Percentiles rank a stretch among this genome's conserved stretches.
Evolutionary conservation across 108 stramenopile genomes (phyloP).

Genomic region (Nitzschia sp.): DNA sequence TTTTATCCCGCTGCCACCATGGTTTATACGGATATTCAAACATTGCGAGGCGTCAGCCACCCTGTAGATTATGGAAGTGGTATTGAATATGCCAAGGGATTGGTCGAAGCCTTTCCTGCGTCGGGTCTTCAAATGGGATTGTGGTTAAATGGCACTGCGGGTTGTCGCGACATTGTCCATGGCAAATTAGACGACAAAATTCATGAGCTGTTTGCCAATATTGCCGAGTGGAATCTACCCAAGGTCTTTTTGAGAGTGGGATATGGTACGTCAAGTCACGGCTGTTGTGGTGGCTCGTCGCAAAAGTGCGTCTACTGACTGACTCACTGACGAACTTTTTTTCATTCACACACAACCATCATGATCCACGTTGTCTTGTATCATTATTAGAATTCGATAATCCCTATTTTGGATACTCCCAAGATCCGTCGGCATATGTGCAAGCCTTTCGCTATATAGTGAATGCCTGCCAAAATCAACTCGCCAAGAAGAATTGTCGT

Average conservation of each 20-base stretch:
- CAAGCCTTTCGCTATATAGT: constrained; percentile 74
- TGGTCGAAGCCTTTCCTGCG: constrained; percentile 31
- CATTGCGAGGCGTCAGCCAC: constrained; percentile 58
- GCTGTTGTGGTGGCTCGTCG: too few relatives aligned
- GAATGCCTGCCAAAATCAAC: constrained; percentile 33
- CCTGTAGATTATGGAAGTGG: constrained; percentile 84
- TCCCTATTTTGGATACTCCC: constrained; percentile 68
- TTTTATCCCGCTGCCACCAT: constrained; percentile 72
- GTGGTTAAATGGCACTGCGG: constrained; percentile 78
- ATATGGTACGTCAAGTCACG: constrained; percentile 41
- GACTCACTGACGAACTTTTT: too few relatives aligned
- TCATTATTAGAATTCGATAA: constrained; percentile 70
- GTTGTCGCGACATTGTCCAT: constrained; percentile 63
- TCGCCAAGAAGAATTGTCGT: constrained; percentile 32
- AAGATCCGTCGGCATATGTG: constrained; percentile 54
- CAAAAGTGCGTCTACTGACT: too few relatives aligned
- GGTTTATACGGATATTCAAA: constrained; percentile 78
- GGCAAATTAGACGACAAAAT: constrained; percentile 61
- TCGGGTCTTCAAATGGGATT: constrained; percentile 74
- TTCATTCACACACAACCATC: neutral
- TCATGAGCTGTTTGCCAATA: constrained; percentile 29
- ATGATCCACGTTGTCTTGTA: neutral
- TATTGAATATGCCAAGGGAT: constrained; percentile 61
- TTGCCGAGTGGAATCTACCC: constrained; percentile 34
- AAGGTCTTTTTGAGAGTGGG: constrained; percentile 77